Base-by-base conservation (phyloP, 148 eudicot genomes). In the Chenopodium quinoa region DNA sequence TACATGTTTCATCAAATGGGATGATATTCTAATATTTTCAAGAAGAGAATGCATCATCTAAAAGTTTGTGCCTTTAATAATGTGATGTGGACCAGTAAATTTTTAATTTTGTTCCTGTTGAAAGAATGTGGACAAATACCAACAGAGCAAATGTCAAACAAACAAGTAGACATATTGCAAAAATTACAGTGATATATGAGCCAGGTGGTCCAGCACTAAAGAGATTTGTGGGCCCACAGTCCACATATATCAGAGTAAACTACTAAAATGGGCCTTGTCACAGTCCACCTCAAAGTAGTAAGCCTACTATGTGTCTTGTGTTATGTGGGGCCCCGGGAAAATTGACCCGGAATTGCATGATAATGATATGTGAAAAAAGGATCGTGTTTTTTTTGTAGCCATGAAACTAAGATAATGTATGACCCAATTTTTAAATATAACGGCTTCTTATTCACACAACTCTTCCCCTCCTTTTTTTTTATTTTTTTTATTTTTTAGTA, bases 371-470 rank as follows among this genome's bases (percentile, higher is more conserved):
- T 12, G 17, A 23, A 73, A 7, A 74, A 23, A 29, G 37, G 37
- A 47, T 73, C 20, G 58, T 73, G 76, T 58, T 0, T 22, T 44
- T 46, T 73, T 10, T 46, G 32, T n/a, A 73, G 58, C 32, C 76
- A 25, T 73, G 6, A 3, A 74, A 7, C 34, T 72, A 54, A 29
- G 75, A 72, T 72, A 72, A 74, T 29, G 27, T 40, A 40, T 27
- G 23, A 1, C 47, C 52, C 76, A 27, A 27, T 25, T 9, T 23
- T n/a, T 27, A 23, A 47, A 23, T 40, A 47, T 47, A 73, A 50
- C 76, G 76, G 76, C 76, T 74, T 48, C 12, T 23, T 48, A 16
- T 9, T 71, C 73, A 69, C 73, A 69, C 73, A 32, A 73, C 76
- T 37, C 34, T 20, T 4, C 4, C 37, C 76, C 31, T 13, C 40